These are phyloP conservation scores for Pseudocercospora crystallina DNA, from an alignment of 2,329 filamentous ascomycete genomes.

Conservation along the genomic window DNA sequence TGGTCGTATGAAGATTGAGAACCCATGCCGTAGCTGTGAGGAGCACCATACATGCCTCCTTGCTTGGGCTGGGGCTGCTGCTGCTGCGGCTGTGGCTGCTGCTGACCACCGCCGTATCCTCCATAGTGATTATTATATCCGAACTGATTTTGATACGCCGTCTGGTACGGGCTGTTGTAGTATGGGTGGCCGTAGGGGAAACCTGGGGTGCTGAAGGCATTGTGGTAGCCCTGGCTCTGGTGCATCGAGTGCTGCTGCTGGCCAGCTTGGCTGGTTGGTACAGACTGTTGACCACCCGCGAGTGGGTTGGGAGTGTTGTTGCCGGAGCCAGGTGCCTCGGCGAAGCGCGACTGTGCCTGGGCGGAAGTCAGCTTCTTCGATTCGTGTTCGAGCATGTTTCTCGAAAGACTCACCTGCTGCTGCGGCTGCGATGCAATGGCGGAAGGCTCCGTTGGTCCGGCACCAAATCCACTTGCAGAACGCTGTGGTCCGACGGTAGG, in stretches of 20 bases:
- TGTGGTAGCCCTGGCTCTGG: slow-evolving; percentile 41
- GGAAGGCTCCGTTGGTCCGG: slow-evolving; percentile 58
- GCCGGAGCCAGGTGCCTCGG: slow-evolving; percentile 80
- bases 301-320: slow-evolving; percentile 87
- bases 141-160: slow-evolving; percentile 64
- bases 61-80: slow-evolving; percentile 42
- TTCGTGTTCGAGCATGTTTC: no score
- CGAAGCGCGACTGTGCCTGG: slow-evolving; percentile 66
- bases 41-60: slow-evolving; percentile 63
- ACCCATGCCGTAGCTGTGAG: slow-evolving; percentile 59
- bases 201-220: slow-evolving; percentile 50
- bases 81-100: slow-evolving; percentile 52
- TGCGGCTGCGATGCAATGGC: slow-evolving; percentile 33
- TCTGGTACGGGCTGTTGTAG: slow-evolving; percentile 63
- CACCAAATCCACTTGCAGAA: slow-evolving; percentile 72
- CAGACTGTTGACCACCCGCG: slow-evolving; percentile 54
- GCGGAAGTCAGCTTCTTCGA: not conserved
- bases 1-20: slow-evolving; percentile 59
- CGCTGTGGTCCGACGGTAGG: slow-evolving; percentile 71
- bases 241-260: slow-evolving; percentile 32
- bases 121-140: slow-evolving; percentile 47
- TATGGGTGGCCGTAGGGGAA: slow-evolving; percentile 63
- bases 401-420: not conserved
- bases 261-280: slow-evolving; percentile 43
- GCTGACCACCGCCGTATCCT: slow-evolving; percentile 47